Evolutionary conservation across 805 yeast species (phyloP).

Genomic region (Hanseniaspora singularis): DNA sequence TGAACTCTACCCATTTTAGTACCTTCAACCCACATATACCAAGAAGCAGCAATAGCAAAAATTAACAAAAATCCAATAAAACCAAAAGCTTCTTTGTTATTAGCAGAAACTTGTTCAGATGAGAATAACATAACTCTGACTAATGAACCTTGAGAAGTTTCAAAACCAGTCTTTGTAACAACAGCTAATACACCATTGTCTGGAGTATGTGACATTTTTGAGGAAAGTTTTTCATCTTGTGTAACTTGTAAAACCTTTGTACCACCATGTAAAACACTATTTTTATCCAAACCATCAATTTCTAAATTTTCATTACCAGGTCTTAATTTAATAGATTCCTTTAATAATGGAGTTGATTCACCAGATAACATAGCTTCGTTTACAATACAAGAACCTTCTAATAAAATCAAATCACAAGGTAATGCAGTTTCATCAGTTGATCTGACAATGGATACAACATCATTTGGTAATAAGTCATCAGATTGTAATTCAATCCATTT

Average conservation of each 20-base stretch:
- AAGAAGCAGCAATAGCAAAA: slow-evolving; percentile 88
- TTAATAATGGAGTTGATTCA: slow-evolving; percentile 91
- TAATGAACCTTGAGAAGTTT: slow-evolving; percentile 92
- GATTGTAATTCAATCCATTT: slow-evolving; percentile 63
- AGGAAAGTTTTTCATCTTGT: slow-evolving; percentile 39
- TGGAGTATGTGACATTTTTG: slow-evolving; percentile 53
- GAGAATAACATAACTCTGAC: slow-evolving; percentile 97
- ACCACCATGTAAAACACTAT: slow-evolving; percentile 85
- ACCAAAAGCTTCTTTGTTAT: slow-evolving; percentile 84
- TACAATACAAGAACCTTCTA: slow-evolving; percentile 87
- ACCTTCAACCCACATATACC: slow-evolving; percentile 98
- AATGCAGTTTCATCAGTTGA: slow-evolving; percentile 83
- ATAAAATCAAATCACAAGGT: slow-evolving; percentile 81
- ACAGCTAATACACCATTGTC: slow-evolving; percentile 86
- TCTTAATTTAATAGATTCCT: slow-evolving; percentile 80
- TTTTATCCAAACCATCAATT: slow-evolving; percentile 75
- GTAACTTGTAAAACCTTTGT: slow-evolving; percentile 90
- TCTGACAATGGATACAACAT: slow-evolving; percentile 74
- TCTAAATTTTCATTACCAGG: slow-evolving; percentile 58
- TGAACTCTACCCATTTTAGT: slow-evolving; percentile 90
- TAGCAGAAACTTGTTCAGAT: slow-evolving; percentile 91
- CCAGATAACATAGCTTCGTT: slow-evolving; percentile 99
- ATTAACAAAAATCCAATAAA: slow-evolving; percentile 80
- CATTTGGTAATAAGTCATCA: slow-evolving; percentile 78
- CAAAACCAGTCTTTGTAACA: slow-evolving; percentile 92